Percentiles rank a stretch among this genome's conserved stretches.
Evolutionary conservation across 1,284 basidiomycete genomes (phyloP).

Genomic region (Gomphus bonarii): DNA sequence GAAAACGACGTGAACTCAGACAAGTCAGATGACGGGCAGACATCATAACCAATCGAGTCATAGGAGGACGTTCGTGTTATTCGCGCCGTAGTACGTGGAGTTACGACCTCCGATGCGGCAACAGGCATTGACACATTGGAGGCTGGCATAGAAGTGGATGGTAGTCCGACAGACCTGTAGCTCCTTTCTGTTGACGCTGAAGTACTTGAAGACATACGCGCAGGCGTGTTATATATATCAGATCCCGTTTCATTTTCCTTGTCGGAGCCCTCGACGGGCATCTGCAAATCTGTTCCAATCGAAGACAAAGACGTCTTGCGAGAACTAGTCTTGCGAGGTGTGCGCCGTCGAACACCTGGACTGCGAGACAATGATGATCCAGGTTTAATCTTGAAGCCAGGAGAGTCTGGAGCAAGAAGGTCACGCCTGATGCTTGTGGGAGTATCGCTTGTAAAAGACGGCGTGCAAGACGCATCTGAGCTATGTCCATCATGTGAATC

Average conservation of each 20-base stretch:
- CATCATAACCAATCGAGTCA: conserved; percentile 13
- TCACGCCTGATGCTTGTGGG: conserved; percentile 3
- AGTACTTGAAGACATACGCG: conserved; percentile 18
- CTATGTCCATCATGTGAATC: conserved; percentile 40
- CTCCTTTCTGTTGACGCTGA: conserved; percentile 27
- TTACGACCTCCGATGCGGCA: background rate
- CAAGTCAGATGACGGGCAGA: conserved; percentile 13
- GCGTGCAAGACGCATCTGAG: conserved; percentile 15
- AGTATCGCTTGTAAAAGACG: conserved; percentile 6
- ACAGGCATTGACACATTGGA: background rate
- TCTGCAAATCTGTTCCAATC: conserved; percentile 23
- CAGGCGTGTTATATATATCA: conserved; percentile 14
- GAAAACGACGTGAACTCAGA: conserved; percentile 6
- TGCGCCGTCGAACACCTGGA: conserved; percentile 45
- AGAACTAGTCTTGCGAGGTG: conserved; percentile 27
- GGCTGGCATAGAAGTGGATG: background rate
- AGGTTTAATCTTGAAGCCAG: conserved; percentile 14
- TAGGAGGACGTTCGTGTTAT: conserved; percentile 1
- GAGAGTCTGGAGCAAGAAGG: conserved; percentile 24
- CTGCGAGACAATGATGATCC: conserved; percentile 37
- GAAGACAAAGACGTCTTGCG: conserved; percentile 27
- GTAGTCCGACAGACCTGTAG: conserved; percentile 9
- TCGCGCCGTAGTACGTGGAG: background rate
- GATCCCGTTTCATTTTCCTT: conserved; percentile 37
- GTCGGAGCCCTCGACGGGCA: conserved; percentile 28